Percentiles rank a stretch among this genome's conserved stretches.
Conservation (phyloP, 2,329 filamentous ascomycete genomes). For the Trichoderma sp. region DNA sequence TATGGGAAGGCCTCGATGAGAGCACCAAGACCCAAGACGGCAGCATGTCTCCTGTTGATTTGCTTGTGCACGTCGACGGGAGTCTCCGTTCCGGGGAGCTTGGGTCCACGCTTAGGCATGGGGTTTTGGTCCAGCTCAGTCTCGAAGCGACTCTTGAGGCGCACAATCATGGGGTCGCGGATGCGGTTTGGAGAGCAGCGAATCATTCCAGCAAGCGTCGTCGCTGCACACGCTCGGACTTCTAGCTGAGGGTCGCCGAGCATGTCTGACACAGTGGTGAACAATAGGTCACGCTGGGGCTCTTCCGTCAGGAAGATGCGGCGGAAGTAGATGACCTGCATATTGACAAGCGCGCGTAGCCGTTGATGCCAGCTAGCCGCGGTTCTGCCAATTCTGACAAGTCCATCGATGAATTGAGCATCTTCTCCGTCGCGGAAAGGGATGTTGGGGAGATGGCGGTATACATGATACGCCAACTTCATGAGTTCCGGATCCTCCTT, state of each 20-base stretch:
- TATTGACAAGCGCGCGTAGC: constrained; percentile 91
- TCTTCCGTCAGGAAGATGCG: constrained; percentile 83
- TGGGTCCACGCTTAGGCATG: constrained; percentile 71
- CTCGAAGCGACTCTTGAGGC: constrained; percentile 79
- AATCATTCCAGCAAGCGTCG: constrained; percentile 96
- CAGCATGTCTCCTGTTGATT: constrained; percentile 81
- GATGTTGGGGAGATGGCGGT: constrained; percentile 93
- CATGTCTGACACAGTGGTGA: constrained; percentile 95
- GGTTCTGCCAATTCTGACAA: constrained; percentile 84
- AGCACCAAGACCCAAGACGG: constrained; percentile 86
- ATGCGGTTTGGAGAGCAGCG: constrained; percentile 84
- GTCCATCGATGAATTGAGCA: constrained; percentile 75
- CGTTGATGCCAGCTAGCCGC: constrained; percentile 94
- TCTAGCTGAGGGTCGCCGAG: constrained; percentile 88
- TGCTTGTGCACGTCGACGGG: constrained; percentile 72
- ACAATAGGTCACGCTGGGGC: constrained; percentile 75
- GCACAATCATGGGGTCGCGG: constrained; percentile 73
- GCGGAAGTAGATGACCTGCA: constrained; percentile 98
- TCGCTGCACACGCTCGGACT: constrained; percentile 88
- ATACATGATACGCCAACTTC: constrained; percentile 92
- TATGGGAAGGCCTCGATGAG: constrained; percentile 97
- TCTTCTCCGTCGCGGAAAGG: constrained; percentile 88
- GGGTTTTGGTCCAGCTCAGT: constrained; percentile 78
- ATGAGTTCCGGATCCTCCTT: constrained; percentile 98
- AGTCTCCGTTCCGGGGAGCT: constrained; percentile 65